Evolutionary conservation across 495 filamentous ascomycete genomes (phyloP).

Genomic region (Endocarpon pusillum): DNA sequence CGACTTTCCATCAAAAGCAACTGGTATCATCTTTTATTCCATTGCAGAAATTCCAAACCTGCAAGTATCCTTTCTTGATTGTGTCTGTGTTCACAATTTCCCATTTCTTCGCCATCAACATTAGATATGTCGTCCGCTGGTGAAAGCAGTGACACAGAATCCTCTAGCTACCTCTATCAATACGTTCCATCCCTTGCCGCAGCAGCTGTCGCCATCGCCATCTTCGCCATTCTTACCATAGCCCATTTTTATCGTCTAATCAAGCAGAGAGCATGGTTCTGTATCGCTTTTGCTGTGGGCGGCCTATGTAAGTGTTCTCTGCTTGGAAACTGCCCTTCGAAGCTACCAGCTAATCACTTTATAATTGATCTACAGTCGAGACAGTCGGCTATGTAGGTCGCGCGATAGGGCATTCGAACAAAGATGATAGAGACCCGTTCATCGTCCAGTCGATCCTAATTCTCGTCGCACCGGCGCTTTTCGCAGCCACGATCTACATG

Average conservation of each 20-base stretch:
- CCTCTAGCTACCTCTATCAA: slow-evolving; percentile 28
- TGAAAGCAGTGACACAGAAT: too few species aligned
- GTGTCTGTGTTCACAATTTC: too few species aligned
- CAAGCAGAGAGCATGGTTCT: slow-evolving; percentile 31
- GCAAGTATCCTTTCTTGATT: too few species aligned
- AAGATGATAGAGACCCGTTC: too few species aligned
- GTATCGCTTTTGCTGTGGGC: slow-evolving; percentile 37
- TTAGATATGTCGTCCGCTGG: too few species aligned
- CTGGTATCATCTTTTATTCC: too few species aligned
- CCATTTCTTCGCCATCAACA: too few species aligned
- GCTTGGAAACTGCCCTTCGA: slow-evolving; percentile 1
- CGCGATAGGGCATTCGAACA: slow-evolving; percentile 1
- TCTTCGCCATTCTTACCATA: slow-evolving; percentile 27
- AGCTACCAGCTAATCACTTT: slow-evolving; percentile 2
- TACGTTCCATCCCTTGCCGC: slow-evolving; percentile 33
- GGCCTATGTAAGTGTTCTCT: slow-evolving; percentile 26
- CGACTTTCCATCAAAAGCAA: too few species aligned
- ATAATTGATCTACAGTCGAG: slow-evolving; percentile 2
- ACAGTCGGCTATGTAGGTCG: slow-evolving; percentile 5
- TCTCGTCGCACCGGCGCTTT: slow-evolving; percentile 27
- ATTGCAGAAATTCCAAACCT: too few species aligned
- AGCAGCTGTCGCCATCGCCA: slow-evolving; percentile 30
- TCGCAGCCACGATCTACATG: slow-evolving; percentile 43
- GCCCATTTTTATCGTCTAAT: slow-evolving; percentile 29
- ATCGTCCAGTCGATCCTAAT: slow-evolving; percentile 24